Conservation (phyloP, 2,329 filamentous ascomycete genomes). For the Trichoderma cornu-damae region DNA sequence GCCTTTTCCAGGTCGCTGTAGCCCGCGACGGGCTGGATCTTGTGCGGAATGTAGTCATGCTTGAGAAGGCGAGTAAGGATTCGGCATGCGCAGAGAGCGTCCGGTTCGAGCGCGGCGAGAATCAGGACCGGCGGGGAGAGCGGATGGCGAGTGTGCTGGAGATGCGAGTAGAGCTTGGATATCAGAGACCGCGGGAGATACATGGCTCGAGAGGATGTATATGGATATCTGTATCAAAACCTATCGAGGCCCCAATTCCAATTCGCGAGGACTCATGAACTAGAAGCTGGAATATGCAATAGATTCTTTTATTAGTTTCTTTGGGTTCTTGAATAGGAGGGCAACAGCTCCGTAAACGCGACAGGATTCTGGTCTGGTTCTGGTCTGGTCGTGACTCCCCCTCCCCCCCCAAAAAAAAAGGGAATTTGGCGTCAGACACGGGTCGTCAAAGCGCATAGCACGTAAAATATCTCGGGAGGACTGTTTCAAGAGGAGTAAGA, state of each 20-base stretch:
- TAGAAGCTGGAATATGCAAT: background rate
- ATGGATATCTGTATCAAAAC: slow-evolving; percentile 28
- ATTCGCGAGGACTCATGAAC: slow-evolving; percentile 25
- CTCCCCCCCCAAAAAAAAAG: no score
- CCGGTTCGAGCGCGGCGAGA: slow-evolving; percentile 88
- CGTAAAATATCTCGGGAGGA: background rate
- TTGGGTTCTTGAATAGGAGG: slow-evolving; percentile 8
- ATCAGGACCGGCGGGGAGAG: slow-evolving; percentile 86
- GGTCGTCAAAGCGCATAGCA: slow-evolving; percentile 10
- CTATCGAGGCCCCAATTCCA: slow-evolving; percentile 21
- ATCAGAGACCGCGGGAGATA: slow-evolving; percentile 89
- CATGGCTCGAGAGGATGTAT: slow-evolving; percentile 51
- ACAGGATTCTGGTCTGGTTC: background rate
- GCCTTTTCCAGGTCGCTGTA: slow-evolving; percentile 83
- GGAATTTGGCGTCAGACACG: slow-evolving; percentile 14
- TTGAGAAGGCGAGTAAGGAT: slow-evolving; percentile 92
- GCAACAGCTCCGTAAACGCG: slow-evolving; percentile 9
- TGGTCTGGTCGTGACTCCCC: no score
- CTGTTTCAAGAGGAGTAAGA: background rate
- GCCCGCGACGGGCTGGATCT: slow-evolving; percentile 89
- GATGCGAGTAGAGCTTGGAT: slow-evolving; percentile 84
- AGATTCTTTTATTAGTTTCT: background rate
- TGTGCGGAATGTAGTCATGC: slow-evolving; percentile 95
- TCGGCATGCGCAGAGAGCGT: slow-evolving; percentile 90
- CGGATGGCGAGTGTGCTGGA: slow-evolving; percentile 81